These are phyloP conservation scores for Rhododendron ferrugineum DNA, from an alignment of 148 eudicot species.

Conservation along the genomic window DNA sequence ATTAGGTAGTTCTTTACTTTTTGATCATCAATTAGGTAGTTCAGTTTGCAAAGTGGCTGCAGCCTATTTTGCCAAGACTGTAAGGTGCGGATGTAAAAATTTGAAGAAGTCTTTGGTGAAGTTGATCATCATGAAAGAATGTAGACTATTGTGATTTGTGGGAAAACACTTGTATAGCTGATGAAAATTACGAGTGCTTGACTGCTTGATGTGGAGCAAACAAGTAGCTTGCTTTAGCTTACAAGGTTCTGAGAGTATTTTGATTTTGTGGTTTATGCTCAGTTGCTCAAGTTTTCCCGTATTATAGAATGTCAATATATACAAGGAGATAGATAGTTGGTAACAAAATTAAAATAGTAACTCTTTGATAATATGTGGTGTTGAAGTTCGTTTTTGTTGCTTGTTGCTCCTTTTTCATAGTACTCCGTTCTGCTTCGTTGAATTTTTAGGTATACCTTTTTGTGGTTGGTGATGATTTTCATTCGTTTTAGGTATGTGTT, in stretches of 20 bases:
- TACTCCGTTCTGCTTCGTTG: neutral
- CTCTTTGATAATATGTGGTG: neutral
- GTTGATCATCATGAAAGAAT: neutral
- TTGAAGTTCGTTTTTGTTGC: neutral
- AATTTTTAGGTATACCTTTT: too few species aligned
- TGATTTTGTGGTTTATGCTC: neutral
- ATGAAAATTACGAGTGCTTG: neutral
- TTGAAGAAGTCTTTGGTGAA: neutral
- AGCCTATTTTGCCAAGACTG: neutral
- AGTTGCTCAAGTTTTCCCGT: neutral
- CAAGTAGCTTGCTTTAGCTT: neutral
- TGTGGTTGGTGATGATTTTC: neutral
- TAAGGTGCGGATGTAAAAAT: neutral
- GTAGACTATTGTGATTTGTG: neutral
- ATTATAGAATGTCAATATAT: neutral
- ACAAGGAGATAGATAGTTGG: neutral
- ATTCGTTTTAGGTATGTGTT: neutral
- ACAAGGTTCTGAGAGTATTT: neutral
- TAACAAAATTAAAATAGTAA: neutral
- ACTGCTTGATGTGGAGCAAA: neutral
- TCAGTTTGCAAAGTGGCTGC: neutral
- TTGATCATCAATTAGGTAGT: neutral
- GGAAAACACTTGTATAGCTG: neutral
- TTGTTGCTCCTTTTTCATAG: neutral
- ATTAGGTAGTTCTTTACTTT: neutral